Evolutionary conservation across 257 asterid species (phyloP).

Genomic region (Perilla frutescens): DNA sequence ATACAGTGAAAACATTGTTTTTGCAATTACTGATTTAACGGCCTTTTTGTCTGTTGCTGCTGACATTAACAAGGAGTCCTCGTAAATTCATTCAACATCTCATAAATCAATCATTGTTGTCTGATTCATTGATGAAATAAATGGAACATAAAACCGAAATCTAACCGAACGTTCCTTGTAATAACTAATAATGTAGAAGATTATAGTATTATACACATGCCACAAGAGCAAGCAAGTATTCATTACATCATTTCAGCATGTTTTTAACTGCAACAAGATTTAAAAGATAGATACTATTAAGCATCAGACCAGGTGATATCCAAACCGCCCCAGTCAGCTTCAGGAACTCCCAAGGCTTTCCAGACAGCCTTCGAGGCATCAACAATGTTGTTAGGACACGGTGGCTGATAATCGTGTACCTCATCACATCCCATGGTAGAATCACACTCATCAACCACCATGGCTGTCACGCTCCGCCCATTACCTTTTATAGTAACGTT

Average conservation of each 20-base stretch:
- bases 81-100: background rate
- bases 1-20: background rate
- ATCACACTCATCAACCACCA: conserved; percentile 59
- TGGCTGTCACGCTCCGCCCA: conserved; percentile 46
- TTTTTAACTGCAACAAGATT: no score
- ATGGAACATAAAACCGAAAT: no score
- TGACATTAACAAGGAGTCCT: conserved; percentile 20
- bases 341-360: conserved; percentile 44
- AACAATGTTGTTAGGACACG: conserved; percentile 54
- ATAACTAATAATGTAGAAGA: background rate
- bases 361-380: conserved; percentile 55
- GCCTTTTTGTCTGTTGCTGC: conserved; percentile 21
- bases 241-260: background rate
- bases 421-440: conserved; percentile 54
- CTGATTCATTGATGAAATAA: background rate
- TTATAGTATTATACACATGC: no score
- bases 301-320: conserved; percentile 39
- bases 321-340: conserved; percentile 43
- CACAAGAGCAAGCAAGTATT: no score
- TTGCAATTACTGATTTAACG: background rate
- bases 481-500: conserved; percentile 38
- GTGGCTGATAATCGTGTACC: conserved; percentile 54
- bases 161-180: background rate
- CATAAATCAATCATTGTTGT: background rate
- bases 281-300: background rate